Base-by-base conservation (phyloP, 768 basidiomycete genomes). In the Leucocoprinus leucothites region DNA sequence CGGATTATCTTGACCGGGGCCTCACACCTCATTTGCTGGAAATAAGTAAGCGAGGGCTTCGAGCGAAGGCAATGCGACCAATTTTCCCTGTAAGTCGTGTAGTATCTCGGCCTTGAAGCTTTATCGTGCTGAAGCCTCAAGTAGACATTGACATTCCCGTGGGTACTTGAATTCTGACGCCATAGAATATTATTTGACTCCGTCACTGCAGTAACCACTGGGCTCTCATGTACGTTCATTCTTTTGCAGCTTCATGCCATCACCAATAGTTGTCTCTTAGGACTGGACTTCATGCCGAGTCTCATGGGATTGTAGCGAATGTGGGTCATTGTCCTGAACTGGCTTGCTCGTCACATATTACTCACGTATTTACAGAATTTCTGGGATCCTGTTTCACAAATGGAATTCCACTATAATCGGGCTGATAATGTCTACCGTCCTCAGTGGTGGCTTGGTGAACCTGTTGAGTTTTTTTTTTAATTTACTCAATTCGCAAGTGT, bases 71-170 rank as follows among this genome's bases (percentile, higher is more conserved):
- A 3, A 86, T 96, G 85, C 76, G 78, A 46, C 90, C 94, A n/a
- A 67, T 93, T 6, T 95, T 95, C 61, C 94, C 94, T 4, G 91
- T 91, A 58, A 61, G 61, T 38, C 8, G 31, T 49, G 4, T n/a
- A n/a, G n/a, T 21, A 3, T 45, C 25, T 34, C 14, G 5, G 44
- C 5, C 40, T 34, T 36, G 18, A 40, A 19, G 51, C 1, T 18
- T n/a, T n/a, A 26, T n/a, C 16, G 57, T 65, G 9, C 53, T 53
- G 22, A 41, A 34, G 14, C 36, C n/a, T 34, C n/a, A 48, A 21
- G 8, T 52, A 92, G 90, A 91, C 91, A 1, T 68, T 94, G 61
- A 96, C 94, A 2, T 96, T 96, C 63, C 94, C 94, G 84, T 92
- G 65, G 78, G 89, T 77, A 19, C 25, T 57, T 14, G 8, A 38